Evolutionary conservation across 1,139 yeast species (phyloP).

Genomic region (Kazachstania sp.): DNA sequence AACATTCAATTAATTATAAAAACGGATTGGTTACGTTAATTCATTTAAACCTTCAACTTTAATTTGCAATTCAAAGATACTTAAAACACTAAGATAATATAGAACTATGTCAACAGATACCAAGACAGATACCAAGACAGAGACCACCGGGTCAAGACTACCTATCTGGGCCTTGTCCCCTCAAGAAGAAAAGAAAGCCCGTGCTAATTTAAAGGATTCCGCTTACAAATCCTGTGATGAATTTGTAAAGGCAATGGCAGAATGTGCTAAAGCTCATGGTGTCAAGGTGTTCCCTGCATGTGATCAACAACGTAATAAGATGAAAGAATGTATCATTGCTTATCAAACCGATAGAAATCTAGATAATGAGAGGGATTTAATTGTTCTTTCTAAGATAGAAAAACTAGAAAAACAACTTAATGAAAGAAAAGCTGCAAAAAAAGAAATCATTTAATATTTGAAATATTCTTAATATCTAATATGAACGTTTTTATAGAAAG

Average conservation of each 20-base stretch:
- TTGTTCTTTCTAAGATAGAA: slow-evolving; percentile 48
- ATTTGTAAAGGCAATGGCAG: slow-evolving; percentile 46
- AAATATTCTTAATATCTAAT: slow-evolving; percentile 2
- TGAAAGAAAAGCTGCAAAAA: slow-evolving; percentile 6
- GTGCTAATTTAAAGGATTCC: slow-evolving; percentile 67
- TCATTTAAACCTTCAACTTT: no score
- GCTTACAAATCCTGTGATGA: slow-evolving; percentile 69
- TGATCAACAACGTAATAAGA: slow-evolving; percentile 47
- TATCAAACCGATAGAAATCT: slow-evolving; percentile 57
- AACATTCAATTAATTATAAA: no score
- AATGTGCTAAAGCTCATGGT: slow-evolving; percentile 48
- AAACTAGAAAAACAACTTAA: slow-evolving; percentile 19
- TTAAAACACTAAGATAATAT: no score
- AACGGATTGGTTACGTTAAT: no score
- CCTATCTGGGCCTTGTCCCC: slow-evolving; percentile 90
- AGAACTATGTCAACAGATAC: slow-evolving; percentile 1
- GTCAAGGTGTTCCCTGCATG: slow-evolving; percentile 51
- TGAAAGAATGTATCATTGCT: slow-evolving; percentile 62
- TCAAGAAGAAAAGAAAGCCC: slow-evolving; percentile 71
- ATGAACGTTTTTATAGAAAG: no score
- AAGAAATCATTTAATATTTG: neutral
- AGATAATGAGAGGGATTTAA: slow-evolving; percentile 61
- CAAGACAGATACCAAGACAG: no score
- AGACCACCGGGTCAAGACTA: slow-evolving; percentile 26
- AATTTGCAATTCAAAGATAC: no score